phyloP scores from a whole-genome alignment of 805 yeast genomes.

The Metschnikowia continentalis region DNA sequence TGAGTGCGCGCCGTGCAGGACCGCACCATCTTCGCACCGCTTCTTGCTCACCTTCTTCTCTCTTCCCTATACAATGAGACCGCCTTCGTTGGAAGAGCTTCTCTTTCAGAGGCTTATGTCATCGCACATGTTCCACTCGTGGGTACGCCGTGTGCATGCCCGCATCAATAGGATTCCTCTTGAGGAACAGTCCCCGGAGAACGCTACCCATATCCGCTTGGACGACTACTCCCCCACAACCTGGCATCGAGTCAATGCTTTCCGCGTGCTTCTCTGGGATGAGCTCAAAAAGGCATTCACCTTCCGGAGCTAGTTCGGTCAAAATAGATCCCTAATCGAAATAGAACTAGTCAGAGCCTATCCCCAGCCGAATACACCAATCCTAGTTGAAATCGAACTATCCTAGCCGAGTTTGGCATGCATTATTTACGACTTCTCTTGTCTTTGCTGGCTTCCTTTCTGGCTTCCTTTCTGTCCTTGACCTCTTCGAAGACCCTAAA shows the following conservation, averaged over 20 bases:
- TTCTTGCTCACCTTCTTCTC: neutral
- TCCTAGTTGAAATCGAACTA: no score
- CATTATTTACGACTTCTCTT: neutral
- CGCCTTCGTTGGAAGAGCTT: constrained; percentile 17
- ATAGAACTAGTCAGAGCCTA: no score
- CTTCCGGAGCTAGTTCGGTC: constrained; percentile 19
- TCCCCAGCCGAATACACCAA: no score
- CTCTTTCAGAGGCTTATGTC: constrained; percentile 43
- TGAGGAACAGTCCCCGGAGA: constrained; percentile 23
- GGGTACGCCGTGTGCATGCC: constrained; percentile 62
- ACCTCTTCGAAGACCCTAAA: constrained; percentile 19
- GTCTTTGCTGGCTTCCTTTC: neutral
- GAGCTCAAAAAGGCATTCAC: constrained; percentile 57
- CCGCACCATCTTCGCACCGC: neutral
- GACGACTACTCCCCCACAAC: constrained; percentile 45
- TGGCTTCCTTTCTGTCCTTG: neutral
- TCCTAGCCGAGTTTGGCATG: no score
- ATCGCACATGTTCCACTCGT: constrained; percentile 56
- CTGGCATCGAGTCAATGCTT: constrained; percentile 58
- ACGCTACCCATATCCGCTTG: constrained; percentile 21
- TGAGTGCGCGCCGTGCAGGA: constrained; percentile 5
- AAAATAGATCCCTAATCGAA: no score
- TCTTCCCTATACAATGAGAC: constrained; percentile 6
- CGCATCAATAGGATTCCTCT: constrained; percentile 57
- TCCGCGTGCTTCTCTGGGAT: constrained; percentile 51